These are phyloP conservation scores for Neoboletus brunneissimus DNA, from an alignment of 768 basidiomycete genomes.

Conservation along the genomic window DNA sequence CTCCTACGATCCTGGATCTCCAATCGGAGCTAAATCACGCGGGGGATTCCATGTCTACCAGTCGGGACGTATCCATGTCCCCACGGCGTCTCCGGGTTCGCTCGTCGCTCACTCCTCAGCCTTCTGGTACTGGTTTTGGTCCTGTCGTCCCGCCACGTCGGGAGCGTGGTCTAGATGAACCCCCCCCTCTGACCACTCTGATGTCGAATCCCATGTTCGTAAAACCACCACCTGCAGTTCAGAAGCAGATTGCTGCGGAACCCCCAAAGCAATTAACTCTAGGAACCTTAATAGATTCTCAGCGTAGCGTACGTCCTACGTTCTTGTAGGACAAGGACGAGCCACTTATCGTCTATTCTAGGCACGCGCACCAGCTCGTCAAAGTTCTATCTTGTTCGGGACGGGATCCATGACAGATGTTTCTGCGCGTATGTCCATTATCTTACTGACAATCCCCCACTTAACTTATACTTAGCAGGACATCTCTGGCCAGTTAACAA, in stretches of 20 bases:
- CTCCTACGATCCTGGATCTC: constrained; percentile 36
- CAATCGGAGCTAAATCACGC: constrained; percentile 20
- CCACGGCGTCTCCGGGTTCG: constrained; percentile 52
- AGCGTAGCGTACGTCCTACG: constrained; percentile 47
- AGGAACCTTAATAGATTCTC: constrained; percentile 56
- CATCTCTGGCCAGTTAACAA: constrained; percentile 41
- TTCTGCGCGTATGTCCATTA: constrained; percentile 30
- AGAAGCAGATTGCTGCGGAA: constrained; percentile 21
- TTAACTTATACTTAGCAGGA: constrained; percentile 24
- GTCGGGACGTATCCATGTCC: constrained; percentile 47
- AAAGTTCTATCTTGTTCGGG: constrained; percentile 52
- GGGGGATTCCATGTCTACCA: constrained; percentile 20
- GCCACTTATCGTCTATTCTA: constrained; percentile 23
- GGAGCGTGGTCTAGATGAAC: constrained; percentile 59
- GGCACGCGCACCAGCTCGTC: constrained; percentile 50
- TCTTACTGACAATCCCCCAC: constrained; percentile 5
- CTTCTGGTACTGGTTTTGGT: constrained; percentile 42
- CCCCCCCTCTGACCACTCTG: constrained; percentile 62
- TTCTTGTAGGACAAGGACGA: not conserved
- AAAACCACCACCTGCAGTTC: constrained; percentile 47
- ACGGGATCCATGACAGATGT: constrained; percentile 35
- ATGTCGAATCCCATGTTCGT: constrained; percentile 69
- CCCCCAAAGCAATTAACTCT: constrained; percentile 44
- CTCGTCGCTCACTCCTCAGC: constrained; percentile 69
- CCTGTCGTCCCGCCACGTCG: constrained; percentile 39